Evolutionary conservation across 345 rosid genomes (phyloP).

Genomic region (Diplotaxis tenuifolia): DNA sequence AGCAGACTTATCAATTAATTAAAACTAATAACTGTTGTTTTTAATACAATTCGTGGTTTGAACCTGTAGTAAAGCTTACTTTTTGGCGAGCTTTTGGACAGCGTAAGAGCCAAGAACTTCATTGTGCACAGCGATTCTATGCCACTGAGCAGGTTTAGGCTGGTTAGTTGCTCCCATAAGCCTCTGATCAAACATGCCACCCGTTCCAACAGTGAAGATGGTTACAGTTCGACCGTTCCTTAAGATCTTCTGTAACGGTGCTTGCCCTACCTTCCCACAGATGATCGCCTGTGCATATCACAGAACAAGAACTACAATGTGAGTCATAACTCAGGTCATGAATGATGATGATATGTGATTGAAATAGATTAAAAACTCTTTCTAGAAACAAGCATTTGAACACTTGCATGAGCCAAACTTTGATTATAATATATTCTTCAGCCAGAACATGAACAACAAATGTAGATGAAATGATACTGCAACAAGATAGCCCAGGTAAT

Average conservation of each 20-base stretch:
- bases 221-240: constrained; percentile 90
- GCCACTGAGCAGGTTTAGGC: constrained; percentile 95
- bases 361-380: not conserved
- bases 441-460: not conserved
- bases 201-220: constrained; percentile 89
- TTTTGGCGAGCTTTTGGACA: constrained; percentile 72
- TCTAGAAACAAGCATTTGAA: too few species aligned
- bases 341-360: not conserved
- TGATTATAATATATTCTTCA: too few species aligned
- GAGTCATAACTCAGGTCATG: not conserved
- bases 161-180: constrained; percentile 45
- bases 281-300: constrained; percentile 66
- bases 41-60: not conserved
- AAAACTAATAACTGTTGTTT: not conserved
- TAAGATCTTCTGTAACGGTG: constrained; percentile 87
- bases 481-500: not conserved
- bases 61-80: constrained; percentile 41
- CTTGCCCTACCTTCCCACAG: constrained; percentile 87
- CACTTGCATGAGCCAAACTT: not conserved
- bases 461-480: not conserved
- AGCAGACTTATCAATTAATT: not conserved
- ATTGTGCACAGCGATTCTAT: constrained; percentile 91
- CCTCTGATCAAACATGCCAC: constrained; percentile 92
- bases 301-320: not conserved
- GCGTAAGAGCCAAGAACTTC: constrained; percentile 72